These are phyloP conservation scores for Pleurotus giganteus DNA, from an alignment of 768 basidiomycete genomes.

Conservation along the genomic window DNA sequence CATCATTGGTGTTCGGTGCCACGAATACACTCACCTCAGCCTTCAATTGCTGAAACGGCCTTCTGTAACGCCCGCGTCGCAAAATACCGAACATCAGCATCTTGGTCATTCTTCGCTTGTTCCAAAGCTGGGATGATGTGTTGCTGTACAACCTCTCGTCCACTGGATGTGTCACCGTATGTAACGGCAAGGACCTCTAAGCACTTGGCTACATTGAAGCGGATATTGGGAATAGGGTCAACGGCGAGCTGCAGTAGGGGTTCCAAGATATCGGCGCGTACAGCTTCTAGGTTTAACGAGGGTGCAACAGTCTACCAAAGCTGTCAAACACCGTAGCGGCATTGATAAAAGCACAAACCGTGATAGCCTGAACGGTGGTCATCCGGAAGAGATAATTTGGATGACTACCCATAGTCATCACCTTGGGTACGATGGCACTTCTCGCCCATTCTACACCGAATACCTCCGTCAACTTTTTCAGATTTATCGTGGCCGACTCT, in stretches of 20 bases:
- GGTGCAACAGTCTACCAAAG: constrained; percentile 84
- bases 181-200: constrained; percentile 83
- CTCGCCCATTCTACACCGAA: constrained; percentile 99
- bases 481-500: constrained; percentile 95
- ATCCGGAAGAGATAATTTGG: constrained; percentile 97
- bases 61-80: constrained; percentile 77
- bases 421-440: constrained; percentile 91
- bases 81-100: constrained; percentile 97
- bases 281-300: constrained; percentile 79
- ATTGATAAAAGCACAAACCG: constrained; percentile 50
- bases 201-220: constrained; percentile 97
- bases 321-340: constrained; percentile 9
- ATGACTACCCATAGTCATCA: constrained; percentile 95
- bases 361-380: constrained; percentile 99
- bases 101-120: constrained; percentile 81
- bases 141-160: constrained; percentile 68
- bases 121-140: constrained; percentile 83
- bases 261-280: constrained; percentile 80
- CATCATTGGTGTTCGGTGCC: neutral
- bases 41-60: constrained; percentile 22
- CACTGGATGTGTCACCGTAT: constrained; percentile 63
- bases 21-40: constrained; percentile 3
- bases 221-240: constrained; percentile 97
- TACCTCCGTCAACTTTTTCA: constrained; percentile 96
- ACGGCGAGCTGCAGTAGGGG: constrained; percentile 78